These are phyloP conservation scores for Fusarium mundagurra DNA, from an alignment of 2,329 filamentous ascomycete genomes.

Conservation along the genomic window DNA sequence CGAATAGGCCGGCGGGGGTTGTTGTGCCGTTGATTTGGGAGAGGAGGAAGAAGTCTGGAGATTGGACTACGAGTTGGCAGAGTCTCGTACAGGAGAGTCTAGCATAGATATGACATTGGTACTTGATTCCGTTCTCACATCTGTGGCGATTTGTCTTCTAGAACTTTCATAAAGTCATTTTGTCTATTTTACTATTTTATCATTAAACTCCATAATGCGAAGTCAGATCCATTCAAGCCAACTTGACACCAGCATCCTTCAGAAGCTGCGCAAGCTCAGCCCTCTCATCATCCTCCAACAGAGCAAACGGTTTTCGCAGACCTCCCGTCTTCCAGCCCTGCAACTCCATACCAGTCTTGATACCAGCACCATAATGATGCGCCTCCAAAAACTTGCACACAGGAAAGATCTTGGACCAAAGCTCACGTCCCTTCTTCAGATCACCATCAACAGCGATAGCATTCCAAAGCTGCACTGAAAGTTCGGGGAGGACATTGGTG, in stretches of 20 bases:
- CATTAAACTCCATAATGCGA: not conserved
- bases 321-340: slow-evolving; percentile 57
- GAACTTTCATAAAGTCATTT: not conserved
- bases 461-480: slow-evolving; percentile 59
- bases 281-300: slow-evolving; percentile 45
- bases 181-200: slow-evolving; percentile 11
- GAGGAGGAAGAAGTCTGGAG: slow-evolving; percentile 38
- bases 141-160: not conserved
- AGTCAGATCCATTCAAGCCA: not conserved
- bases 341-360: slow-evolving; percentile 62
- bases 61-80: slow-evolving; percentile 47
- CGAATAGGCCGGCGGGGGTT: slow-evolving; percentile 40
- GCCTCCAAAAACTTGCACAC: slow-evolving; percentile 61
- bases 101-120: not conserved
- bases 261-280: slow-evolving; percentile 51
- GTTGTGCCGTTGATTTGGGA: slow-evolving; percentile 46
- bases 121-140: not conserved
- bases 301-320: slow-evolving; percentile 58
- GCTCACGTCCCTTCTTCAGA: slow-evolving; percentile 53
- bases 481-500: slow-evolving; percentile 60
- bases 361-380: slow-evolving; percentile 57
- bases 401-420: slow-evolving; percentile 61
- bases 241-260: slow-evolving; percentile 51
- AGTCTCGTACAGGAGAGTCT: slow-evolving; percentile 24
- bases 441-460: slow-evolving; percentile 52